Conservation (phyloP, 441 rosid genomes). For the Geranium incanum region DNA sequence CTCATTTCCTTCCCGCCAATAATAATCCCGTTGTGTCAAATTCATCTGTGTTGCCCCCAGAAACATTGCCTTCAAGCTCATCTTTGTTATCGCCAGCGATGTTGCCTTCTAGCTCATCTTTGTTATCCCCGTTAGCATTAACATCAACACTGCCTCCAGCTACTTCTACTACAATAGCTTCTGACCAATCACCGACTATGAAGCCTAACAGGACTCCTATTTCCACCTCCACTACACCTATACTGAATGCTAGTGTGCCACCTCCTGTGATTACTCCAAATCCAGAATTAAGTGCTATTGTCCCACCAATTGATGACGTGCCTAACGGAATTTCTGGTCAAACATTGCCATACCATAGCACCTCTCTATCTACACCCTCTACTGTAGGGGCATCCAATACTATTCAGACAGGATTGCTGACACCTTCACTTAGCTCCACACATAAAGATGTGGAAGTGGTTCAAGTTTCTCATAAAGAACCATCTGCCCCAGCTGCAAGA, state of each 20-base stretch:
- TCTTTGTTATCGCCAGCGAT: not conserved
- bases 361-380: slow-evolving; percentile 38
- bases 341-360: slow-evolving; percentile 34
- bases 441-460: slow-evolving; percentile 71
- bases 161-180: slow-evolving; percentile 46
- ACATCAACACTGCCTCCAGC: slow-evolving; percentile 28
- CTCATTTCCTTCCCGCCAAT: slow-evolving; percentile 40
- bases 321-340: slow-evolving; percentile 38
- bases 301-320: slow-evolving; percentile 36
- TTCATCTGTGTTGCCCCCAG: slow-evolving; percentile 21
- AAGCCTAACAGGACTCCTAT: slow-evolving; percentile 37
- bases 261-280: slow-evolving; percentile 39
- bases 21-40: slow-evolving; percentile 25
- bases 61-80: not conserved
- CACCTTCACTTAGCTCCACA: slow-evolving; percentile 42
- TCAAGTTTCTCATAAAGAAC: slow-evolving; percentile 46
- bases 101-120: not conserved
- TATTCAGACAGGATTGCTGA: slow-evolving; percentile 36
- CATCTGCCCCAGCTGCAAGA: slow-evolving; percentile 34
- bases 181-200: slow-evolving; percentile 45
- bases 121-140: not conserved
- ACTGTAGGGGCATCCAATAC: slow-evolving; percentile 35
- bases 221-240: slow-evolving; percentile 40
- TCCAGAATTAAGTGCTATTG: slow-evolving; percentile 36
- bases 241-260: slow-evolving; percentile 38